phyloP scores from a whole-genome alignment of 148 eudicot species.

The Arbutus unedo region DNA sequence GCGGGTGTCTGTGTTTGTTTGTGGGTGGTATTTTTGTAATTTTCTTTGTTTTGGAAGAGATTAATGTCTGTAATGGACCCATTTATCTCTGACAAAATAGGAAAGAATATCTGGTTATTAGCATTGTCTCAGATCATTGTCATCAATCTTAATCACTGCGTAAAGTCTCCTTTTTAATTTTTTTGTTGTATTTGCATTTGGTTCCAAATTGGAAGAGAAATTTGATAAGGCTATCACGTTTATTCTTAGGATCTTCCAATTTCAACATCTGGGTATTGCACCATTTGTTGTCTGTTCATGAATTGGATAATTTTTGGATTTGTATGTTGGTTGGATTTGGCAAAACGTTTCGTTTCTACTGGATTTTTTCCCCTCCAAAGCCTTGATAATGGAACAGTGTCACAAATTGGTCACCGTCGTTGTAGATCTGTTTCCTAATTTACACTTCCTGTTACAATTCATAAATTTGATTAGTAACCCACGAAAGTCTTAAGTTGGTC shows the following conservation, averaged over 20 bases:
- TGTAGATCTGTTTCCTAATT: background rate
- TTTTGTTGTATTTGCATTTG: background rate
- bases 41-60: background rate
- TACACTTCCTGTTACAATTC: background rate
- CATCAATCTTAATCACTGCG: background rate
- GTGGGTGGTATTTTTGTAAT: background rate
- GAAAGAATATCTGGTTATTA: background rate
- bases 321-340: background rate
- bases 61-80: background rate
- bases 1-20: background rate
- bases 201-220: background rate
- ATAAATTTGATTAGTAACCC: background rate
- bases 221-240: background rate
- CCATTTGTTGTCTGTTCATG: slow-evolving; percentile 5
- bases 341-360: background rate
- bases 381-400: background rate
- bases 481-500: background rate
- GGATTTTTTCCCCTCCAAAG: background rate
- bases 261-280: slow-evolving; percentile 1
- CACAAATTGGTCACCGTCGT: background rate
- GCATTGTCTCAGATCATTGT: background rate
- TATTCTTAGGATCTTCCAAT: background rate
- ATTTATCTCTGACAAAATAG: background rate
- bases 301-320: background rate
- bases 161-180: background rate